These are phyloP conservation scores for Santalum album DNA, from an alignment of 164 flowering plant genomes.

Conservation along the genomic window DNA sequence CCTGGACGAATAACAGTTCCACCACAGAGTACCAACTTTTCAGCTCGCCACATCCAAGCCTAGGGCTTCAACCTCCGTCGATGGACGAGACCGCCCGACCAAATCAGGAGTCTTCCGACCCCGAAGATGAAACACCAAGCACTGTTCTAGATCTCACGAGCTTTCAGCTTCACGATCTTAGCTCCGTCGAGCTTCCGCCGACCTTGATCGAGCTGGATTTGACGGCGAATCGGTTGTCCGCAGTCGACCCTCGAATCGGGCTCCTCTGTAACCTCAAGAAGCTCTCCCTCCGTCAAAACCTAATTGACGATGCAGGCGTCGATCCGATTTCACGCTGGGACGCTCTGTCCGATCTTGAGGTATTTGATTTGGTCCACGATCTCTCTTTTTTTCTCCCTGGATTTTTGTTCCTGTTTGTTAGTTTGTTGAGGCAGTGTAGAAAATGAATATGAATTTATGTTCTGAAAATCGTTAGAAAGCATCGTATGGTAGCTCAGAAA, in stretches of 20 bases:
- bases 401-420: background rate
- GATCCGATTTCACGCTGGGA: conserved; percentile 57
- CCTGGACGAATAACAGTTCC: no score
- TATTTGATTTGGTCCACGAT: conserved; percentile 11
- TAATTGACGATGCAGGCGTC: conserved; percentile 57
- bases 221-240: conserved; percentile 68
- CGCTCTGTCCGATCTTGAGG: conserved; percentile 60
- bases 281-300: conserved; percentile 85
- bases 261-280: conserved; percentile 65
- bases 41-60: background rate
- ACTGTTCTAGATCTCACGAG: conserved; percentile 75
- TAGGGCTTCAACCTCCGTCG: background rate
- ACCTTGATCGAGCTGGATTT: conserved; percentile 69
- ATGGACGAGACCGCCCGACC: background rate
- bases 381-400: conserved; percentile 3
- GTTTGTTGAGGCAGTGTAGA: background rate
- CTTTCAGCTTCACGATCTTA: conserved; percentile 78
- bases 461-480: no score
- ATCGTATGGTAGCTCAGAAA: no score
- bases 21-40: no score
- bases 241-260: conserved; percentile 64
- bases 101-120: background rate
- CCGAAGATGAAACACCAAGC: conserved; percentile 19
- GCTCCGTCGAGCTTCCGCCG: conserved; percentile 60
- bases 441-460: background rate